Percentiles rank a stretch among this genome's conserved stretches.
phyloP scores from a whole-genome alignment of 257 asterid genomes.

The Echium plantagineum region DNA sequence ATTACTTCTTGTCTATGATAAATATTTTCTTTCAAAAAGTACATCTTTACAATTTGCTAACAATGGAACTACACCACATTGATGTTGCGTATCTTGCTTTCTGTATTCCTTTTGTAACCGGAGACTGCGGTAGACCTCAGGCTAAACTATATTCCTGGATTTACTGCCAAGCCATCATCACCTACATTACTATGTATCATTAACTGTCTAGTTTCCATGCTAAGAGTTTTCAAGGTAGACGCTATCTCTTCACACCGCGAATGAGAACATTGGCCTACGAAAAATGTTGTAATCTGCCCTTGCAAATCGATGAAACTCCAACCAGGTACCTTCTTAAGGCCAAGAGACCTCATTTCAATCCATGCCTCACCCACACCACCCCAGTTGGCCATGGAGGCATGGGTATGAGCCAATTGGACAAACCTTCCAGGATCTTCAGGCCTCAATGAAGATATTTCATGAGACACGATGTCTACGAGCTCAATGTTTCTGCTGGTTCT shows the following conservation, averaged over 20 bases:
- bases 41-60: neutral
- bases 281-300: conserved; percentile 50
- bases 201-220: conserved; percentile 28
- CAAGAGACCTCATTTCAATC: conserved; percentile 61
- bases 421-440: conserved; percentile 65
- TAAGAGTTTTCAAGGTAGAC: conserved; percentile 29
- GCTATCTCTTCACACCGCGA: conserved; percentile 40
- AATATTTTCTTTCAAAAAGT: neutral
- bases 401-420: conserved; percentile 73
- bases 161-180: conserved; percentile 21
- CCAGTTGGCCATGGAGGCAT: conserved; percentile 69
- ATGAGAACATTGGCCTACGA: conserved; percentile 50
- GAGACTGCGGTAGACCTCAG: too few species aligned
- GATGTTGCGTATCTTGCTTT: neutral
- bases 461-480: conserved; percentile 36
- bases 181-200: conserved; percentile 9
- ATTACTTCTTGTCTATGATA: neutral
- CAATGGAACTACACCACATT: neutral
- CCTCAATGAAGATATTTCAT: conserved; percentile 38
- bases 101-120: too few species aligned
- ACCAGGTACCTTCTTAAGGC: conserved; percentile 63
- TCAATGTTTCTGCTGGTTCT: conserved; percentile 30
- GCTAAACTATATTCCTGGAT: conserved; percentile 6
- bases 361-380: conserved; percentile 75
- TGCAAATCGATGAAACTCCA: conserved; percentile 78